Conservation (phyloP, 2,329 filamentous ascomycete genomes). For the Biscogniauxia marginata region DNA sequence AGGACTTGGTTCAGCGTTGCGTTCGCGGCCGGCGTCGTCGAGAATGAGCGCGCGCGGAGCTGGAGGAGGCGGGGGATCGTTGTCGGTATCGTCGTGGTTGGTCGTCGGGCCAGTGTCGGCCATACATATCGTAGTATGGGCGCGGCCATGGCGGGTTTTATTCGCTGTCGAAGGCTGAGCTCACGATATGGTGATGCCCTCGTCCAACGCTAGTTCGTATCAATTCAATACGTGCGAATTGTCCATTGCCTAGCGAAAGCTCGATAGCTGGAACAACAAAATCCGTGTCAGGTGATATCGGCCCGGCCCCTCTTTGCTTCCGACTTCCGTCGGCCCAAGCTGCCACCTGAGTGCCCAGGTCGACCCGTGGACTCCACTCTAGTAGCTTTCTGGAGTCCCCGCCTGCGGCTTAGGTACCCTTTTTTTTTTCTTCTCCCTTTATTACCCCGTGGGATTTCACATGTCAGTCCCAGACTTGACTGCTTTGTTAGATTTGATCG, state of each 20-base stretch:
- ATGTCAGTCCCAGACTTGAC: too few relatives aligned
- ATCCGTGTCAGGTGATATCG: conserved; percentile 21
- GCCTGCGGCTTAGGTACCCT: too few relatives aligned
- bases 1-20: conserved; percentile 75
- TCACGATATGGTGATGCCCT: conserved; percentile 2
- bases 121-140: conserved; percentile 30
- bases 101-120: conserved; percentile 29
- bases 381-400: too few relatives aligned
- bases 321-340: neutral
- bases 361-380: neutral
- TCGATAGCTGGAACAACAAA: conserved; percentile 13
- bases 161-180: too few relatives aligned
- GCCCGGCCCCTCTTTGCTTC: conserved; percentile 6
- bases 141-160: conserved; percentile 27
- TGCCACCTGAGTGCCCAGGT: neutral
- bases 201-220: neutral
- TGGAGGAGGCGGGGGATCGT: conserved; percentile 18
- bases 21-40: conserved; percentile 53
- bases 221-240: too few relatives aligned
- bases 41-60: conserved; percentile 46
- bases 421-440: too few relatives aligned
- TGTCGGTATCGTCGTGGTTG: conserved; percentile 34
- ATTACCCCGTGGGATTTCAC: too few relatives aligned
- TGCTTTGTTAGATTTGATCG: conserved; percentile 12
- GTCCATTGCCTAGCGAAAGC: too few relatives aligned